A percentile compares a stretch with the other conserved stretches of the same genome.
Conservation (phyloP, 176 grass and related monocot species). For the Phyllostachys edulis region DNA sequence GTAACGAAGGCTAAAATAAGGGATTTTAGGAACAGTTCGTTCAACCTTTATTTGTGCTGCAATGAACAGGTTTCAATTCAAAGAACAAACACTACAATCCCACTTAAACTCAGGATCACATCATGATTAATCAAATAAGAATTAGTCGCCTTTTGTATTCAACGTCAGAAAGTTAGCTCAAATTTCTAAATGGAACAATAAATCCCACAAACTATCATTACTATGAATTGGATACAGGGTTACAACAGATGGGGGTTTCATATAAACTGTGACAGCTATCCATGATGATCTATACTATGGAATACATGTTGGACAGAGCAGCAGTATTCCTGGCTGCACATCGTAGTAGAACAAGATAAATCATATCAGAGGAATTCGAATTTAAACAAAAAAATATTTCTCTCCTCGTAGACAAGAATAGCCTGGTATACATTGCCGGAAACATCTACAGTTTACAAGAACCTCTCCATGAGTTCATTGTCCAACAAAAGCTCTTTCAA, state of each 20-base stretch:
- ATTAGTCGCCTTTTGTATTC: background rate
- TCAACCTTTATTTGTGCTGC: background rate
- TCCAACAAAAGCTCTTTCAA: slow-evolving; percentile 68
- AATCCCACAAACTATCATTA: background rate
- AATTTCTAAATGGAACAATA: background rate
- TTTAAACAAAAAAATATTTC: background rate
- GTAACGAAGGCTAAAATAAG: background rate
- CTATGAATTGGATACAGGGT: background rate
- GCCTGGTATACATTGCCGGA: slow-evolving; percentile 16
- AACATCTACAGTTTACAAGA: slow-evolving; percentile 49
- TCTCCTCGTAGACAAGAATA: background rate
- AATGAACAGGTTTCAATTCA: background rate
- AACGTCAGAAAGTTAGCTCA: background rate
- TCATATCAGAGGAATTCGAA: background rate
- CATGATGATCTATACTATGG: background rate
- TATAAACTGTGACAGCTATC: background rate
- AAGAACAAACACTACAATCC: background rate
- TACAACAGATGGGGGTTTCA: background rate
- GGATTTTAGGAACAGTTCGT: background rate
- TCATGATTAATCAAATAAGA: background rate
- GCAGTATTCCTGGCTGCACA: background rate
- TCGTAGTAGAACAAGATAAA: background rate
- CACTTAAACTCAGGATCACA: background rate
- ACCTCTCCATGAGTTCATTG: slow-evolving; percentile 57
- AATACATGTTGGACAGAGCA: background rate